These are phyloP conservation scores for Phalaenopsis equestris DNA, from an alignment of 106 monocot genomes.

Conservation along the genomic window DNA sequence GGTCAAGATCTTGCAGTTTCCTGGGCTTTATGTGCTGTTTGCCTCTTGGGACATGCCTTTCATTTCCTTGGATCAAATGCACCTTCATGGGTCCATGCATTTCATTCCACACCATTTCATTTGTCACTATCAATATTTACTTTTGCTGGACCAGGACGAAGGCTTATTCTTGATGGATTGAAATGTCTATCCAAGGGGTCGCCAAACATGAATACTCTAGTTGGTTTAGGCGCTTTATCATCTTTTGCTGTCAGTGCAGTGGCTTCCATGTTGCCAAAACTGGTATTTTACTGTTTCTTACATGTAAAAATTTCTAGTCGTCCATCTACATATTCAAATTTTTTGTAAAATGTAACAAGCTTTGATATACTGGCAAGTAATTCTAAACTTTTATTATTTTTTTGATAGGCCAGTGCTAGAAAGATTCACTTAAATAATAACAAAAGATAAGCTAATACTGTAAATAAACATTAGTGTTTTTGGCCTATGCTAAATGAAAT, in stretches of 20 bases:
- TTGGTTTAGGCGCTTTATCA: slow-evolving; percentile 95
- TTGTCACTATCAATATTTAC: slow-evolving; percentile 84
- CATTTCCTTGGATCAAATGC: slow-evolving; percentile 64
- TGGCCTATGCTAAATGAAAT: too few species aligned
- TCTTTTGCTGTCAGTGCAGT: slow-evolving; percentile 90
- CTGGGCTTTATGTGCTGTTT: slow-evolving; percentile 97
- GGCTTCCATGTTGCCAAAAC: slow-evolving; percentile 71
- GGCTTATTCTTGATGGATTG: slow-evolving; percentile 80
- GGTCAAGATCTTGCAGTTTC: slow-evolving; percentile 94
- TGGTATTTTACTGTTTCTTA: slow-evolving; percentile 42
- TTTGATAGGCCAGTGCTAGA: background rate
- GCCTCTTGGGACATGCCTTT: slow-evolving; percentile 76
- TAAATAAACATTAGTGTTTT: too few species aligned
- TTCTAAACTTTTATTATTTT: background rate
- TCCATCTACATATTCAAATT: background rate
- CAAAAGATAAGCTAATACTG: too few species aligned
- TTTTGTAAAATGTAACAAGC: background rate
- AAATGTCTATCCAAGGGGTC: slow-evolving; percentile 67
- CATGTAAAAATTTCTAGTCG: background rate
- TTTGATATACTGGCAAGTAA: background rate
- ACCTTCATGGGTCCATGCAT: slow-evolving; percentile 68
- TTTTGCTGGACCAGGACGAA: slow-evolving; percentile 82
- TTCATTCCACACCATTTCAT: slow-evolving; percentile 83
- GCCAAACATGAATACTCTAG: slow-evolving; percentile 98
- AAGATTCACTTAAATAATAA: too few species aligned